Evolutionary conservation across 176 grass and related monocot species (phyloP).

Genomic region (Olyra latifolia): DNA sequence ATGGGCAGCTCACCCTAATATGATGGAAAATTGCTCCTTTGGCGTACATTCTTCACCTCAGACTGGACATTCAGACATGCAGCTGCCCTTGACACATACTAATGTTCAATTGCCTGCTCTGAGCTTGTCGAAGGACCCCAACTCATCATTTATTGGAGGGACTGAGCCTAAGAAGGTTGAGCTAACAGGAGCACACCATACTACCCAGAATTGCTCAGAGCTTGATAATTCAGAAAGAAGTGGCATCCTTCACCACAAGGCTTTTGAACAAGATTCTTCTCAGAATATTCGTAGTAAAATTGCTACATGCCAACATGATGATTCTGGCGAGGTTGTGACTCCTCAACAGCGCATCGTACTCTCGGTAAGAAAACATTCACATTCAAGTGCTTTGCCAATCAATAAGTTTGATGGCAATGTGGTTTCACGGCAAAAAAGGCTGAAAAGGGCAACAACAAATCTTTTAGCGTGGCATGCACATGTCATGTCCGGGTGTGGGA

Average conservation of each 20-base stretch:
- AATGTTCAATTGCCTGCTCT: slow-evolving; percentile 15
- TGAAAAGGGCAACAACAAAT: slow-evolving; percentile 31
- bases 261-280: slow-evolving; percentile 30
- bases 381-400: not conserved
- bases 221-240: slow-evolving; percentile 21
- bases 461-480: slow-evolving; percentile 42
- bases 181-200: not conserved
- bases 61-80: slow-evolving; percentile 15
- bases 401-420: slow-evolving; percentile 23
- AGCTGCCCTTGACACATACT: slow-evolving; percentile 24
- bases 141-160: slow-evolving; percentile 24
- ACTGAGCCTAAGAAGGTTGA: slow-evolving; percentile 22
- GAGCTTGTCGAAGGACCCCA: slow-evolving; percentile 14
- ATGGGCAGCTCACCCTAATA: not conserved
- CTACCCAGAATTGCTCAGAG: slow-evolving; percentile 4
- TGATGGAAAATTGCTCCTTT: slow-evolving; percentile 1
- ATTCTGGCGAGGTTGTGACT: slow-evolving; percentile 9
- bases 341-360: slow-evolving; percentile 31
- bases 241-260: not conserved
- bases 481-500: slow-evolving; percentile 1
- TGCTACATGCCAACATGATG: not conserved
- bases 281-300: slow-evolving; percentile 13
- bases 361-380: slow-evolving; percentile 25
- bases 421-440: slow-evolving; percentile 32
- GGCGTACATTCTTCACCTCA: slow-evolving; percentile 22